These are phyloP conservation scores for Bacidia rubella DNA, from an alignment of 495 filamentous ascomycete genomes.

Conservation along the genomic window DNA sequence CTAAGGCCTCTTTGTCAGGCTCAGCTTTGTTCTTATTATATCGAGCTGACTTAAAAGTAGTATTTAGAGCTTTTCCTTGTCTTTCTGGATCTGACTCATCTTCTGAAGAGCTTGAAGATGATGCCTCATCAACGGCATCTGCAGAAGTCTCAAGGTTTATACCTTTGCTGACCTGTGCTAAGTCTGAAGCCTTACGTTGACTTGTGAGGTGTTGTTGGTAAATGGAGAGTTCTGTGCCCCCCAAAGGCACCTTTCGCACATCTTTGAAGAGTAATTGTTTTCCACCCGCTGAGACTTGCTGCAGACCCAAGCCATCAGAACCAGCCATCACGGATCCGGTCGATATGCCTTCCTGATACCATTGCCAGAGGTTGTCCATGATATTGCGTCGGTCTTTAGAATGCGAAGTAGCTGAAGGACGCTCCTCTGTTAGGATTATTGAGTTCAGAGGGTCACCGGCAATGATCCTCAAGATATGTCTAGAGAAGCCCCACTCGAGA, in stretches of 20 bases:
- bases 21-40: constrained; percentile 69
- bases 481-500: constrained; percentile 90
- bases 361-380: constrained; percentile 52
- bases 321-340: constrained; percentile 46
- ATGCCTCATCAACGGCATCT: constrained; percentile 72
- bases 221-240: constrained; percentile 55
- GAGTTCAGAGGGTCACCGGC: constrained; percentile 65
- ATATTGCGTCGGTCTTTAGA: constrained; percentile 30
- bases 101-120: constrained; percentile 62
- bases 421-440: constrained; percentile 64
- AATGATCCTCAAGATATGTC: constrained; percentile 62
- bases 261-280: constrained; percentile 44
- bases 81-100: constrained; percentile 83
- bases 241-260: constrained; percentile 48
- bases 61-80: constrained; percentile 84
- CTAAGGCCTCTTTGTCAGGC: constrained; percentile 71
- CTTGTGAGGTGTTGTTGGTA: constrained; percentile 89
- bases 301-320: constrained; percentile 45
- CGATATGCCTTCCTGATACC: constrained; percentile 54
- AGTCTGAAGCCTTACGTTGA: constrained; percentile 64
- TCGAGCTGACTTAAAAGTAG: constrained; percentile 67
- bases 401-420: not conserved
- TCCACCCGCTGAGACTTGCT: constrained; percentile 53
- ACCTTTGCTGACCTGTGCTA: constrained; percentile 51
- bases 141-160: constrained; percentile 52